A percentile compares a stretch with the other conserved stretches of the same genome.
Evolutionary conservation across 1,284 basidiomycete genomes (phyloP).

Genomic region (Cutaneotrichosporon sp.): DNA sequence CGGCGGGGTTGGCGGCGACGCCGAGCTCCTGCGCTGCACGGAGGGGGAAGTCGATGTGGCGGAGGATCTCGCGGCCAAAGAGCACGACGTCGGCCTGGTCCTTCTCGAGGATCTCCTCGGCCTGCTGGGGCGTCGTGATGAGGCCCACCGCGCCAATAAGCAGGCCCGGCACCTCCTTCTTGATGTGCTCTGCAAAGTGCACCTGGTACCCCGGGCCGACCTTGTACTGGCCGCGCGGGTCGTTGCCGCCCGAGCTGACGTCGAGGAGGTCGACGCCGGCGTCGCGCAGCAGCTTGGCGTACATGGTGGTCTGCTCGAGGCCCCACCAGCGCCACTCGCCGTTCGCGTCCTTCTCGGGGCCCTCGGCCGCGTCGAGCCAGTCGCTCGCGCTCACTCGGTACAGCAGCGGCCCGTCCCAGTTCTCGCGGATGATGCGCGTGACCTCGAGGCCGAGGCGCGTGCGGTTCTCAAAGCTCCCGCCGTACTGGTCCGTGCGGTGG

Average conservation of each 20-base stretch:
- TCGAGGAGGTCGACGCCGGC: conserved; percentile 73
- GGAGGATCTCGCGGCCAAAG: conserved; percentile 62
- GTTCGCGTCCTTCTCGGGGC: conserved; percentile 56
- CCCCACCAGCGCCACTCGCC: conserved; percentile 59
- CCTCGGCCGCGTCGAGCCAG: conserved; percentile 63
- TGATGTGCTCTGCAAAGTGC: conserved; percentile 68
- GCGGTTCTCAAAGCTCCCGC: conserved; percentile 73
- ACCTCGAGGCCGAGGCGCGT: conserved; percentile 67
- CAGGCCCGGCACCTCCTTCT: conserved; percentile 63
- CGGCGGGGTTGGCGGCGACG: conserved; percentile 48
- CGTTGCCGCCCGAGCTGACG: conserved; percentile 69
- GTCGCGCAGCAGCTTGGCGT: conserved; percentile 62
- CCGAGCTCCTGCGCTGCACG: conserved; percentile 47
- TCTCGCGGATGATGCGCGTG: conserved; percentile 59
- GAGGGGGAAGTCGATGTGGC: conserved; percentile 54
- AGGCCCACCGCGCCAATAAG: conserved; percentile 70
- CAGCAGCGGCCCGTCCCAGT: conserved; percentile 72
- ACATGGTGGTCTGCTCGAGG: conserved; percentile 69
- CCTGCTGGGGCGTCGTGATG: conserved; percentile 66
- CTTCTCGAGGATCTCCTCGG: conserved; percentile 65
- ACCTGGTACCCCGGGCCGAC: conserved; percentile 68
- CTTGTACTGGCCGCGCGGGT: conserved; percentile 61
- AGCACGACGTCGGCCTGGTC: conserved; percentile 70
- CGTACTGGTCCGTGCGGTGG: conserved; percentile 67
- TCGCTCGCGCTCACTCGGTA: conserved; percentile 73